Evolutionary conservation across 306 rosid genomes (phyloP).

Genomic region (Begonia masoniana): DNA sequence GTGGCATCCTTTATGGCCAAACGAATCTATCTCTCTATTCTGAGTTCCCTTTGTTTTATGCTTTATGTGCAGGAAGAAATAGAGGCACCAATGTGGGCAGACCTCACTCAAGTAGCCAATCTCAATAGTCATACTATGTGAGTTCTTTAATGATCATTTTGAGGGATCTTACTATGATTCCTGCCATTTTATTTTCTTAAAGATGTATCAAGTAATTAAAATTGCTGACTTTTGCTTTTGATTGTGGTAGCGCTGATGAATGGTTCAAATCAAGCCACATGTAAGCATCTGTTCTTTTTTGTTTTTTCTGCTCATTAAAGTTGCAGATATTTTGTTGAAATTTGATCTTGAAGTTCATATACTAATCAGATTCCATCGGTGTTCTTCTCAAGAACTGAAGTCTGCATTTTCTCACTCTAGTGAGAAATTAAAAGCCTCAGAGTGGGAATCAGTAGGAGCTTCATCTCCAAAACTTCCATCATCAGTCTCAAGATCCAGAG

Average conservation of each 20-base stretch:
- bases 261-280: conserved; percentile 62
- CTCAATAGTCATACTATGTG: conserved; percentile 29
- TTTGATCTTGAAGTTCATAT: not conserved
- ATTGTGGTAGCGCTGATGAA: conserved; percentile 34
- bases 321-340: not conserved
- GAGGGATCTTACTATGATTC: conserved; percentile 1
- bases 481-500: conserved; percentile 71
- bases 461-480: conserved; percentile 42
- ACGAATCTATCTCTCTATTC: no score
- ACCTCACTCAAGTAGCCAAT: conserved; percentile 43
- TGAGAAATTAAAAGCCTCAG: conserved; percentile 21
- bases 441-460: conserved; percentile 2
- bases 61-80: conserved; percentile 36
- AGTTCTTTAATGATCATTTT: conserved; percentile 17
- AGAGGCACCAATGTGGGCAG: conserved; percentile 85
- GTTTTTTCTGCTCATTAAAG: not conserved
- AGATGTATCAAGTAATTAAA: not conserved
- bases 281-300: conserved; percentile 26
- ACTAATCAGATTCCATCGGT: conserved; percentile 46
- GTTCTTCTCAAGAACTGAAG: conserved; percentile 49
- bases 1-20: no score
- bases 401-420: conserved; percentile 36
- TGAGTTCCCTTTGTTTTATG: conserved; percentile 4
- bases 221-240: conserved; percentile 7
- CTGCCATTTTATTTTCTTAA: not conserved